Conservation (phyloP, 306 rosid species). For the Malus sieversii region DNA sequence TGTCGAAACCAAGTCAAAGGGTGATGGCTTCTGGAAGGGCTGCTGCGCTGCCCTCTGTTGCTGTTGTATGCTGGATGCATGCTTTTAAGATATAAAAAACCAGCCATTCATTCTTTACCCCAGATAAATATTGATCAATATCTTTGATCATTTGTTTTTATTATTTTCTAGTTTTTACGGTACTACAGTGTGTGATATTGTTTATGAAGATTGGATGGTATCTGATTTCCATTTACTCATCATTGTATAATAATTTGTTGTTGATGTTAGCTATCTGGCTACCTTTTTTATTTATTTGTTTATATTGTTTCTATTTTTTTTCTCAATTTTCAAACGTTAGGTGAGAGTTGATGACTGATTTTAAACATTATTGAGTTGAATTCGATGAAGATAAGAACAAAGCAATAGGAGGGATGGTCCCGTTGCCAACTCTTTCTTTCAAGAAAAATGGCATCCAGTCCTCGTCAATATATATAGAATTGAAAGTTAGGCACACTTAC, state of each 20-base stretch:
- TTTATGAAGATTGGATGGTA: not conserved
- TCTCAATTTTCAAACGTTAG: not conserved
- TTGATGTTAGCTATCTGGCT: not conserved
- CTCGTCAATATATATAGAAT: no score
- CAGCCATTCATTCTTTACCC: not conserved
- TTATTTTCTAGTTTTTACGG: not conserved
- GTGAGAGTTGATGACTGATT: not conserved
- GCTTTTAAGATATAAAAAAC: constrained; percentile 30
- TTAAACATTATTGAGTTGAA: no score
- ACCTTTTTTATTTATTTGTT: not conserved
- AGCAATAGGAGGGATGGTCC: no score
- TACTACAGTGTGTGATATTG: not conserved
- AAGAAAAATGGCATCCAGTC: no score
- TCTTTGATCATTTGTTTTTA: not conserved
- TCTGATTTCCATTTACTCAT: not conserved
- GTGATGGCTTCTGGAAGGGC: constrained; percentile 88
- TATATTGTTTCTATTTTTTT: not conserved
- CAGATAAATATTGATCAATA: not conserved
- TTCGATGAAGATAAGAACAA: no score
- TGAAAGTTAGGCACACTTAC: no score
- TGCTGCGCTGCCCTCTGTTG: constrained; percentile 78
- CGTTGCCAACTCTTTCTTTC: no score
- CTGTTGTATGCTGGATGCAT: constrained; percentile 68
- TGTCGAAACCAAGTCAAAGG: constrained; percentile 51
- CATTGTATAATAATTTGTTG: not conserved